Evolutionary conservation across 2,329 filamentous ascomycete genomes (phyloP), one percentile per base, ranked within the genome.

Genomic region (Emergomyces pasteurianus): DNA sequence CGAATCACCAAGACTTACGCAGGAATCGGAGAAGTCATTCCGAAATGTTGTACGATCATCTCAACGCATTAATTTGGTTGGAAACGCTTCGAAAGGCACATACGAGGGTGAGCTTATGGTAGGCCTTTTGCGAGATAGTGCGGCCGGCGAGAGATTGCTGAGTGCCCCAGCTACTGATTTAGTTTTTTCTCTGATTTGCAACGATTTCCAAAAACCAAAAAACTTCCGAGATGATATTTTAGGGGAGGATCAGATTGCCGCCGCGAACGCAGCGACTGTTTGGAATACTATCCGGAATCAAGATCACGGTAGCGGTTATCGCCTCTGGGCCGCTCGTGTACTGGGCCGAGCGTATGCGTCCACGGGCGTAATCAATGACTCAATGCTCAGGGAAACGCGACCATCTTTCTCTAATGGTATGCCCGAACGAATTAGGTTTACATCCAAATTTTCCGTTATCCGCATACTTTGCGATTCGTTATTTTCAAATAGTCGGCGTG

Each of bases 321-420:
- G 90, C 0, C 77, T 89, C 0, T 99, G 95, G 95, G 88, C 89
- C 52, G 92, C 89, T 2, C 83, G 87, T 64, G 87, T 92, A 1
- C 79, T 97, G 52, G 94, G 95, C 8, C 84, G 90, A 70, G 86
- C 90, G 0, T 97, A 92, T 73, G 86, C 87, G 46, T 83, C 88
- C 18, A 89, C 85, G 34, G 91, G 91, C 1, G 79, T 84, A 60
- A 65, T 85, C 78, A 67, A 75, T 72, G 64, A 79, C 73, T 67
- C 73, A 75, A 59, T 80, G 74, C 55, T 78, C 70, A 66, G 80
- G 61, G 74, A 79, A 58, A 74, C 77, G 52, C 58, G 59, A 36
- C 56, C 62, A 9, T 52, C 46, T 23, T 62, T 65, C 28, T 49
- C 64, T 21, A 7, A 56, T 49, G 10, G 61, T 46, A 43, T 64